Evolutionary conservation across 495 filamentous ascomycete genomes (phyloP), one percentile per base, ranked within the genome.

Genomic region (Halenospora varia): DNA sequence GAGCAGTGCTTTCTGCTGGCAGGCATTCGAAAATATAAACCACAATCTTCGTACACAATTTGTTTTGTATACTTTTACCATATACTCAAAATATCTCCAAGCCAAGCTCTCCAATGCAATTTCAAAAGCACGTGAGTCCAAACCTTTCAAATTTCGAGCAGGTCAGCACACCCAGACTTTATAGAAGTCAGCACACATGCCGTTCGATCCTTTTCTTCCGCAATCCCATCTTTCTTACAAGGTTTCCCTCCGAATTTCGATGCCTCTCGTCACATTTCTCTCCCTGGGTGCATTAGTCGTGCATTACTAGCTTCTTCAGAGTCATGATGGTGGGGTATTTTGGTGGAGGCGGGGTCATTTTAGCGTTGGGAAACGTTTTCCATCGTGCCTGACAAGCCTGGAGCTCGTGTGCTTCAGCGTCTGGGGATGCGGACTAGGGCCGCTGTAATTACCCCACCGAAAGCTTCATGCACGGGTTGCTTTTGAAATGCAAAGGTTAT

Each of bases 11-110:
- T 10, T 60, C 51, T n/a, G 20, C 15, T 9, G 48, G 48, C 2
- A 6, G 56, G n/a, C 35, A 55, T 23, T 45, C 52, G 22, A 55
- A 55, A 47, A 20, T 55, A 55, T 55, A 39, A 55, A 11, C 26
- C 23, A 53, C 15, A 17, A 20, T n/a, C 17, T 17, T 46, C 17
- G 6, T 46, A 8, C 15, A 46, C 19, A 9, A 17, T 17, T 20
- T n/a, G 17, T 46, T 9, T 46, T 20, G 17, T 46, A 6, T 53
- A 39, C 25, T 40, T 40, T 6, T 35, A 35, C 13, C 13, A 35
- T 35, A 35, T 35, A 35, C 29, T 6, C 29, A 13, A n/a, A n/a
- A n/a, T n/a, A n/a, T n/a, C n/a, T n/a, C n/a, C n/a, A n/a, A n/a
- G n/a, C n/a, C n/a, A n/a, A n/a, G n/a, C n/a, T n/a, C n/a, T n/a